phyloP scores from a whole-genome alignment of 148 eudicot species.

The Polygonum maritimum region DNA sequence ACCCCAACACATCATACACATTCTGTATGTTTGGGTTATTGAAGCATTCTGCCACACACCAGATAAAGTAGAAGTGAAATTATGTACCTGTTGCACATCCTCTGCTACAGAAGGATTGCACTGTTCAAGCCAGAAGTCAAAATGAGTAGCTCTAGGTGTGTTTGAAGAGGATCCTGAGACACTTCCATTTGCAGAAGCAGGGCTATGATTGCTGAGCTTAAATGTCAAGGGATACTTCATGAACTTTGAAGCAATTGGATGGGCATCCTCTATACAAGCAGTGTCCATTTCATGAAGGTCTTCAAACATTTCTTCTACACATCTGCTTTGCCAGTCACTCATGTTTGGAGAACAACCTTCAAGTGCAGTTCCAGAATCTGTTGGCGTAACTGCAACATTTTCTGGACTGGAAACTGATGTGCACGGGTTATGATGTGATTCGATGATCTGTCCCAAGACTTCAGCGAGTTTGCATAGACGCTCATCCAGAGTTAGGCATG shows the following conservation, averaged over 20 bases:
- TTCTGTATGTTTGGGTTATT: not conserved
- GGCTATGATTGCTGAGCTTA: conserved; percentile 35
- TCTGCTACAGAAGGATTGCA: conserved; percentile 40
- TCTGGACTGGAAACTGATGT: conserved; percentile 39
- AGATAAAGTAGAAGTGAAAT: not conserved
- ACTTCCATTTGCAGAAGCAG: conserved; percentile 51
- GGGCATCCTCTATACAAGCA: conserved; percentile 48
- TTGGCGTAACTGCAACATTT: conserved; percentile 15
- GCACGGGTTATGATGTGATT: conserved; percentile 20
- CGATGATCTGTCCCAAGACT: conserved; percentile 41
- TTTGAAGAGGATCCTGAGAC: conserved; percentile 49
- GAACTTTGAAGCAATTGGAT: conserved; percentile 16
- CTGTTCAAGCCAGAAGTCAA: conserved; percentile 54
- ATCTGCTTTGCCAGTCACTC: conserved; percentile 43
- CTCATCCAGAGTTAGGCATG: conserved; percentile 30
- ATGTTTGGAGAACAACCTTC: conserved; percentile 42
- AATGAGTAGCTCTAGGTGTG: conserved; percentile 46
- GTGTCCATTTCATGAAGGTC: conserved; percentile 73
- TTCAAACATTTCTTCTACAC: conserved; percentile 53
- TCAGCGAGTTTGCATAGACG: conserved; percentile 41
- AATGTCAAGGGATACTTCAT: conserved; percentile 30
- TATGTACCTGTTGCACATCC: conserved; percentile 39
- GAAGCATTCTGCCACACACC: not conserved
- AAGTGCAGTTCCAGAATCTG: conserved; percentile 16
- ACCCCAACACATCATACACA: not conserved